Conservation (phyloP, 1,284 basidiomycete species). For the Irpex sp. region DNA sequence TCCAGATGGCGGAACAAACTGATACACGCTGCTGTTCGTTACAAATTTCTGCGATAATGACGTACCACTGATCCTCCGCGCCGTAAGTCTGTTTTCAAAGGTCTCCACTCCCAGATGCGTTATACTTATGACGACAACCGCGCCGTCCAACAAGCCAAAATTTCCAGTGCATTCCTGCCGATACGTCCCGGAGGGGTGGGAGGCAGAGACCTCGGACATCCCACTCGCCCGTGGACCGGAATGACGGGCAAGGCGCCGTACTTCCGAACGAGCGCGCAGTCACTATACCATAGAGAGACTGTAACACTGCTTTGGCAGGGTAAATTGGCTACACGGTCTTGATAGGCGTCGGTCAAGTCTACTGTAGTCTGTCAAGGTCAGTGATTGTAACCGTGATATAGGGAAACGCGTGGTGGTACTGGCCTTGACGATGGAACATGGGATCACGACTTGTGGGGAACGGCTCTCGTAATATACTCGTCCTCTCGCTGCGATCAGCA, state of each 20-base stretch:
- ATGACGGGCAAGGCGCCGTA: neutral
- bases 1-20: neutral
- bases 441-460: neutral
- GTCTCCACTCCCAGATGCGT: no score
- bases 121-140: no score
- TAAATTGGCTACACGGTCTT: neutral
- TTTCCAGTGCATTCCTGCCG: neutral
- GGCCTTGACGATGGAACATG: neutral
- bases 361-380: neutral
- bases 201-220: neutral
- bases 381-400: neutral
- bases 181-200: neutral
- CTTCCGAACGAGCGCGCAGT: neutral
- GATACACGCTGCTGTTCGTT: neutral
- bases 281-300: no score
- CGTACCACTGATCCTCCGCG: neutral
- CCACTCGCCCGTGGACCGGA: neutral
- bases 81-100: no score
- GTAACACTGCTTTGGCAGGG: neutral
- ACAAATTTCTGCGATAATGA: neutral
- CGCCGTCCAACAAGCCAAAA: no score
- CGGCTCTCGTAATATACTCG: neutral
- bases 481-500: neutral
- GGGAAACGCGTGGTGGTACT: no score
- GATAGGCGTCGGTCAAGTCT: neutral